phyloP scores from a whole-genome alignment of 345 rosid genomes.

The Euphorbia pulcherrima region DNA sequence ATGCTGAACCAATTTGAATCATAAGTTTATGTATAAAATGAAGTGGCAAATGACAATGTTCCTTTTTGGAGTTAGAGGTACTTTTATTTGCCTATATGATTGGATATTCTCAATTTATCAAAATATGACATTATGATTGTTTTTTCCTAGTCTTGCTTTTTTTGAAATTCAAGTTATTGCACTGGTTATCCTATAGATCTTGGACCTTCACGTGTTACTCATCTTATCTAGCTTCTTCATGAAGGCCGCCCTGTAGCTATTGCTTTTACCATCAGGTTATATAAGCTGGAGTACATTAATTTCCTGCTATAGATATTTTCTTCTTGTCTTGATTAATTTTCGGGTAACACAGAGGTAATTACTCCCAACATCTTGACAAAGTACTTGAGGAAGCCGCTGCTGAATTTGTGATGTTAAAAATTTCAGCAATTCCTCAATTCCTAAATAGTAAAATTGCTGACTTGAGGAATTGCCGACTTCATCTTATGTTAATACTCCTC shows the following conservation, averaged over 20 bases:
- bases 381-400: too few relatives aligned
- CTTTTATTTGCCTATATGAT: too few relatives aligned
- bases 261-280: constrained; percentile 78
- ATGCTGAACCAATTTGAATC: background rate
- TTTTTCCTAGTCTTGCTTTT: background rate
- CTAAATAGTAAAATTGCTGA: too few relatives aligned
- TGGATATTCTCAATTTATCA: background rate
- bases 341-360: constrained; percentile 62
- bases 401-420: too few relatives aligned
- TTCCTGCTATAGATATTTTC: background rate
- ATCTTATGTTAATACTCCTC: too few relatives aligned
- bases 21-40: background rate
- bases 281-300: constrained; percentile 2
- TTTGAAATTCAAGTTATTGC: constrained; percentile 49
- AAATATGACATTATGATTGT: background rate
- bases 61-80: background rate
- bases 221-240: constrained; percentile 82
- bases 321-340: background rate
- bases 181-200: constrained; percentile 92
- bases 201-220: constrained; percentile 67
- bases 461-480: too few relatives aligned
- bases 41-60: background rate
- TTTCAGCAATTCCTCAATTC: too few relatives aligned
- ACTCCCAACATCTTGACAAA: too few relatives aligned
- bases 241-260: constrained; percentile 69